Base-by-base conservation (phyloP, 225 moss, liverwort and hornwort species). In the Pleurozium schreberi region DNA sequence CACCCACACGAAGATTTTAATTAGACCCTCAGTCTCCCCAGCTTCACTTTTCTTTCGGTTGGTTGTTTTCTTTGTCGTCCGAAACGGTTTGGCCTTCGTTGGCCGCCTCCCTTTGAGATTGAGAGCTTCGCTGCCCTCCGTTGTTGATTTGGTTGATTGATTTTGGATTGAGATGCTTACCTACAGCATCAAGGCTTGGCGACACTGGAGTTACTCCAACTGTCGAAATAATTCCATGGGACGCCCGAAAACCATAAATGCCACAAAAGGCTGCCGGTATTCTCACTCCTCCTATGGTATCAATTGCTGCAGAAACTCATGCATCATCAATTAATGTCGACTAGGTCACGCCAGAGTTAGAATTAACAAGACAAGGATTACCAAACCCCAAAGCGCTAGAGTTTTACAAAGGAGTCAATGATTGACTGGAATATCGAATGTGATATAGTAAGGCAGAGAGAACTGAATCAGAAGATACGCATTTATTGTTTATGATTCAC, bases 251-350 rank as follows among this genome's bases (percentile, higher is more conserved):
- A 77, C 94, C 94, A n/a, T 87, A 94, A 87, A 94, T 87, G 61
- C 94, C 92, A 91, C 94, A 94, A 87, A 94, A 94, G 3, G 94
- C 89, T 73, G 90, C 91, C 66, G 94, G 94, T 80, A 92, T 92
- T 91, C 94, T 90, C 60, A 91, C 84, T 81, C 92, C 94, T 88
- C 94, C 94, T 10, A 94, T 91, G 31, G 94, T 87, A 66, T 94
- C 94, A 82, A 94, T 80, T 61, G 84, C 94, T 94, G 91, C 75
- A 79, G 33, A 21, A 42, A 77, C 81, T 71, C 88, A 86, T 78
- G 80, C 82, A 82, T 70, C 86, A 75, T 80, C 18, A 52, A 75
- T 80, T 14, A 52, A 67, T 53, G 75, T 60, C 84, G 50, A 89
- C 59, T n/a, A 52, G 57, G 64, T 78, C 85, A 88, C 36, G 40